Conservation (phyloP, 176 grass and related monocot genomes). For the Rhynchospora breviuscula region DNA sequence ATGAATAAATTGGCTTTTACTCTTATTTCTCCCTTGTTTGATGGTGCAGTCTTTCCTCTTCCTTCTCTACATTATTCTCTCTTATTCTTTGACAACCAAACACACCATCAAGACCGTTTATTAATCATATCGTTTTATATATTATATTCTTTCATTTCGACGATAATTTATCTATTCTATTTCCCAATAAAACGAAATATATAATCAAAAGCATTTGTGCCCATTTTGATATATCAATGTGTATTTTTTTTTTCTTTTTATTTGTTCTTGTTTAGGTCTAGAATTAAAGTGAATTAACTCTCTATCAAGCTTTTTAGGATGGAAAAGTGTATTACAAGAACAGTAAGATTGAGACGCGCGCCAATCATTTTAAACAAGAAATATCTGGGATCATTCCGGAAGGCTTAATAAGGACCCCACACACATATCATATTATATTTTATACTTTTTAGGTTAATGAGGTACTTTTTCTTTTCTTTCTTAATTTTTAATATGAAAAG, state of each 20-base stretch:
- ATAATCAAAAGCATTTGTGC: neutral
- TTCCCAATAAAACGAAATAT: neutral
- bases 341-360: neutral
- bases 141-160: neutral
- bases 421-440: neutral
- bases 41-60: too few species aligned
- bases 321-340: neutral
- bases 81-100: neutral
- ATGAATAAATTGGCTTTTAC: too few species aligned
- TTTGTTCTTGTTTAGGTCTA: too few species aligned
- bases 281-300: neutral
- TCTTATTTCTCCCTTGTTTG: too few species aligned
- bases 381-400: neutral
- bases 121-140: neutral
- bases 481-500: neutral
- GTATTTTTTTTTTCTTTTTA: neutral
- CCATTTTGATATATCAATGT: neutral
- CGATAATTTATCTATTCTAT: neutral
- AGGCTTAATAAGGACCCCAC: conserved; percentile 8
- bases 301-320: neutral
- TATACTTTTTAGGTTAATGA: conserved; percentile 1
- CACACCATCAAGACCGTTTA: neutral
- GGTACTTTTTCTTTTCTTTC: neutral
- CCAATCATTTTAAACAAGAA: neutral
- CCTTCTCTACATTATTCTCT: neutral